Conservation (phyloP, 1,284 basidiomycete species). For the Cryptococcus sp. region DNA sequence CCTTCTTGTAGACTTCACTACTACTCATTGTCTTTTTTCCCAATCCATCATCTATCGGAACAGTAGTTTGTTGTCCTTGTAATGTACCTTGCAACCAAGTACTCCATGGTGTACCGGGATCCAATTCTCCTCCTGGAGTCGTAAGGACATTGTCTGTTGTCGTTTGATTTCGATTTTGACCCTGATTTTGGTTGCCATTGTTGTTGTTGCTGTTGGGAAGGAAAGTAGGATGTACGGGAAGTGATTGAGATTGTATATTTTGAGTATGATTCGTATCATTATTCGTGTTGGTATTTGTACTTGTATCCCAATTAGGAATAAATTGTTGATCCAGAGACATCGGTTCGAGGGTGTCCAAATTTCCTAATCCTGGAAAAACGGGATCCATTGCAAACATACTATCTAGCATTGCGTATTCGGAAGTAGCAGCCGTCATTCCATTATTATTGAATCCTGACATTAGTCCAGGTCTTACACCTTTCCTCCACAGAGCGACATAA, state of each 20-base stretch:
- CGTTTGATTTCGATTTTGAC: too few relatives aligned
- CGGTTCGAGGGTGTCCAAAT: neutral
- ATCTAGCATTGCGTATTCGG: constrained; percentile 42
- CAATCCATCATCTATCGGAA: neutral
- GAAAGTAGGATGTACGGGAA: too few relatives aligned
- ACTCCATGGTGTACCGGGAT: too few relatives aligned
- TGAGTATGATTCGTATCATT: too few relatives aligned
- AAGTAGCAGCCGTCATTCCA: constrained; percentile 18
- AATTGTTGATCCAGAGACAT: neutral
- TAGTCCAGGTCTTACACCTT: neutral
- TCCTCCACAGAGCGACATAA: neutral
- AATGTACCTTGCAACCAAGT: too few relatives aligned
- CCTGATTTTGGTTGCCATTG: too few relatives aligned
- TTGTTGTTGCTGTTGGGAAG: too few relatives aligned
- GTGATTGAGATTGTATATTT: too few relatives aligned
- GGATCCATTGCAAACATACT: constrained; percentile 41
- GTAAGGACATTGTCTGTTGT: too few relatives aligned
- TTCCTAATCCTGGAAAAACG: constrained; percentile 19
- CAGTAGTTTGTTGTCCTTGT: neutral
- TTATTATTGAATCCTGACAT: neutral
- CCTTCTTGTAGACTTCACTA: constrained; percentile 65
- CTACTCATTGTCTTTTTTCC: neutral
- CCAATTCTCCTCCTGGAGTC: too few relatives aligned
- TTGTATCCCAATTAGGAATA: neutral
- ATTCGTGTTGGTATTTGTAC: neutral